Evolutionary conservation across 1,284 basidiomycete species (phyloP).

Genomic region (Ceratobasidium sp.): DNA sequence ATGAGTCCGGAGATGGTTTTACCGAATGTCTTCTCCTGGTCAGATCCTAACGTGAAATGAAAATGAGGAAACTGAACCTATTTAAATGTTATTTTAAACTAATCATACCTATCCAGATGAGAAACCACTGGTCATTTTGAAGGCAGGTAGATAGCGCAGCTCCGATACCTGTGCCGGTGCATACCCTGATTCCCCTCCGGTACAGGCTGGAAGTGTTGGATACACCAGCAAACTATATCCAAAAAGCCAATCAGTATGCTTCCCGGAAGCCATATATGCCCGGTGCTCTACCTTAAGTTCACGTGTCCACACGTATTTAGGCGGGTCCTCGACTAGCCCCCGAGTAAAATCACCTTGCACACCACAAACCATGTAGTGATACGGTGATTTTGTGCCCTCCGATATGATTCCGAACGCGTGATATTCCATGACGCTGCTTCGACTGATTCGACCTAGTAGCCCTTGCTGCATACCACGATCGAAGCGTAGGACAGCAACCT

Average conservation of each 20-base stretch:
- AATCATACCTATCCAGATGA: conserved; percentile 81
- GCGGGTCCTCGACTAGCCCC: conserved; percentile 73
- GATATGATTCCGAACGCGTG: conserved; percentile 77
- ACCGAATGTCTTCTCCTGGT: conserved; percentile 66
- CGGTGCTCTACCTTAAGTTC: conserved; percentile 67
- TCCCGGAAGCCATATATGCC: background rate
- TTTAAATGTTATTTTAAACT: conserved; percentile 68
- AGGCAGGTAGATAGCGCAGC: conserved; percentile 68
- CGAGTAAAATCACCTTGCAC: conserved; percentile 81
- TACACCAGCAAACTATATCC: conserved; percentile 73
- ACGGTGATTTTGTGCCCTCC: conserved; percentile 72
- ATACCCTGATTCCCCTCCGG: conserved; percentile 76
- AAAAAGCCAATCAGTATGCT: background rate
- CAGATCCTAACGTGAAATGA: conserved; percentile 31
- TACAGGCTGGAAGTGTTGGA: conserved; percentile 80
- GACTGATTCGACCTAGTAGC: conserved; percentile 70
- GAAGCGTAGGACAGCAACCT: conserved; percentile 72
- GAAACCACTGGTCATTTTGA: conserved; percentile 61
- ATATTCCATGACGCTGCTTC: conserved; percentile 69
- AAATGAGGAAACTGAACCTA: background rate
- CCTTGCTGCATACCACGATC: conserved; percentile 75
- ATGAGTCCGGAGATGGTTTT: conserved; percentile 77
- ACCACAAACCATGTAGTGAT: conserved; percentile 80
- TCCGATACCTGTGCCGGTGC: conserved; percentile 80
- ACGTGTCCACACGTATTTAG: conserved; percentile 74